Evolutionary conservation across 768 basidiomycete species (phyloP).

Genomic region (Trametes elegans): DNA sequence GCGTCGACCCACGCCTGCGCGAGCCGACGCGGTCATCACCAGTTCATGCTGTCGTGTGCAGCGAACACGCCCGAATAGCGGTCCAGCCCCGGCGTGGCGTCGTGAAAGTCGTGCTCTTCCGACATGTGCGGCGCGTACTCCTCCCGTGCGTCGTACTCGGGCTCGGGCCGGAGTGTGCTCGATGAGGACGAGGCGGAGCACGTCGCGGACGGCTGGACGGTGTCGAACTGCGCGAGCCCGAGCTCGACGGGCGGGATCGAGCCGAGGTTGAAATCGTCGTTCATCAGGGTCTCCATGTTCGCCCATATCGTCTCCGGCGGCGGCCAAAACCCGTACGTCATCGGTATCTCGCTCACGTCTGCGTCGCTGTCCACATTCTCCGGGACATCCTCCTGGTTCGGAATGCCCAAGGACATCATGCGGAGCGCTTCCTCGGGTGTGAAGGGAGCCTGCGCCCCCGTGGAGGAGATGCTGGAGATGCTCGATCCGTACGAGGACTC

Average conservation of each 20-base stretch:
- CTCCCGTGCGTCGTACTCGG: conserved; percentile 26
- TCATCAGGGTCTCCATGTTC: conserved; percentile 40
- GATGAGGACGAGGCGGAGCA: conserved; percentile 12
- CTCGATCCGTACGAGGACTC: conserved; percentile 39
- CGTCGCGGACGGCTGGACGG: conserved; percentile 15
- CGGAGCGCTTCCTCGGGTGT: conserved; percentile 41
- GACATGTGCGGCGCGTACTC: conserved; percentile 8
- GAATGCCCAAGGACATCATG: conserved; percentile 29
- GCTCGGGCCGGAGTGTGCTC: conserved; percentile 10
- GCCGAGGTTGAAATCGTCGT: conserved; percentile 66
- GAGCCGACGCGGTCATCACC: conserved; percentile 32
- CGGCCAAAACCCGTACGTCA: conserved; percentile 32
- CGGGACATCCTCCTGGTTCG: conserved; percentile 26
- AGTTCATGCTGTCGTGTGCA: conserved; percentile 36
- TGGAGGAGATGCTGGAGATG: conserved; percentile 47
- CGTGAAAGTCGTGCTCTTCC: conserved; percentile 31
- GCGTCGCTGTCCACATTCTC: conserved; percentile 31
- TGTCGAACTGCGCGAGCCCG: conserved; percentile 47
- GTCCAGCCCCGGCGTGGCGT: conserved; percentile 31
- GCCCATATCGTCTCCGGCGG: conserved; percentile 27
- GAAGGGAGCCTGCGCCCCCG: conserved; percentile 47
- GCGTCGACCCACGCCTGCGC: conserved; percentile 33
- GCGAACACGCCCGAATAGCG: conserved; percentile 38
- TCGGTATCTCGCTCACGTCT: conserved; percentile 19
- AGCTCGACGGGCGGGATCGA: conserved; percentile 66